These are phyloP conservation scores for Rhodotorula diobovata DNA, from an alignment of 768 basidiomycete genomes.

Conservation along the genomic window DNA sequence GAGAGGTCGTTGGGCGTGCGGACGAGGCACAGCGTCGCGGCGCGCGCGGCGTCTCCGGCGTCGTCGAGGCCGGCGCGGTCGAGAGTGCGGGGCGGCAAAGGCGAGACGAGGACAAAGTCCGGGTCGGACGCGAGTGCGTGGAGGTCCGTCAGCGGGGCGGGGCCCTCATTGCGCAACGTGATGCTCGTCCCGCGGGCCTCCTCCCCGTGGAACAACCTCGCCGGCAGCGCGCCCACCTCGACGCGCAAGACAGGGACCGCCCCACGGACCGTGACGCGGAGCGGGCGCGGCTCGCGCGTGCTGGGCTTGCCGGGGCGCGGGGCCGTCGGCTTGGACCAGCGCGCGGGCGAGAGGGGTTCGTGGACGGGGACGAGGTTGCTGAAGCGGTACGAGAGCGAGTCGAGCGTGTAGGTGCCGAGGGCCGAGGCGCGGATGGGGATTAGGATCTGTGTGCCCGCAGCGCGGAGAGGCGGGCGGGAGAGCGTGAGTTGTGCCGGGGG, in stretches of 20 bases:
- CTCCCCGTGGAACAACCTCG: slow-evolving; percentile 63
- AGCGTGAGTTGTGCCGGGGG: too few species aligned
- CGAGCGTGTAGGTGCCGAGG: slow-evolving; percentile 13
- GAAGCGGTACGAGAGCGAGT: slow-evolving; percentile 28
- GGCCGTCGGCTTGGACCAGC: slow-evolving; percentile 56
- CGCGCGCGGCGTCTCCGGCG: slow-evolving; percentile 49
- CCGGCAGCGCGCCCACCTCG: neutral
- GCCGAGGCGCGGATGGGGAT: slow-evolving; percentile 11
- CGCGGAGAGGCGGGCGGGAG: too few species aligned
- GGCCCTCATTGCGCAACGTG: slow-evolving; percentile 62
- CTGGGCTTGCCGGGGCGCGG: slow-evolving; percentile 56
- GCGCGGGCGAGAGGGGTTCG: slow-evolving; percentile 64
- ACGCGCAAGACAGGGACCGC: slow-evolving; percentile 61
- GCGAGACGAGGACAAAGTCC: slow-evolving; percentile 14
- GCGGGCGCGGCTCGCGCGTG: slow-evolving; percentile 67
- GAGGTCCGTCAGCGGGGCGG: slow-evolving; percentile 59
- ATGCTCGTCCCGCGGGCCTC: slow-evolving; percentile 59
- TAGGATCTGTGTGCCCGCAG: slow-evolving; percentile 16
- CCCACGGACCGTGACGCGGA: slow-evolving; percentile 62
- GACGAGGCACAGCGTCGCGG: too few species aligned
- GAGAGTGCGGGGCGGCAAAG: neutral
- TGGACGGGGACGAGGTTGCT: slow-evolving; percentile 54
- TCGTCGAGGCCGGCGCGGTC: slow-evolving; percentile 8
- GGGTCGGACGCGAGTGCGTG: slow-evolving; percentile 54
- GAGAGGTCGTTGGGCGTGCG: slow-evolving; percentile 59